Conservation (phyloP, 805 yeast species). For the Metschnikowia colocasiae region DNA sequence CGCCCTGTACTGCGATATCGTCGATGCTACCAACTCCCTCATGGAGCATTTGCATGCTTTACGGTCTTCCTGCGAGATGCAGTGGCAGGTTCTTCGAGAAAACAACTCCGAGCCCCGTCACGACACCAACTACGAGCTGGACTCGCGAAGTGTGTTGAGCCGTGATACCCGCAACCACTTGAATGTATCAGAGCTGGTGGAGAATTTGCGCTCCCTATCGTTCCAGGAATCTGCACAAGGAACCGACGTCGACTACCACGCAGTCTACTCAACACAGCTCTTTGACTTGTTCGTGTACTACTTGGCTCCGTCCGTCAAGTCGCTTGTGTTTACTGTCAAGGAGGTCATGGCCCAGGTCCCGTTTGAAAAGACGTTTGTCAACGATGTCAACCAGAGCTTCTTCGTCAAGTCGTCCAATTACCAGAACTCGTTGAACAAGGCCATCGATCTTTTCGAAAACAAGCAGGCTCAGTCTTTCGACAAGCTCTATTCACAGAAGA, state of each 20-base stretch:
- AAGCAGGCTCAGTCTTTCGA: conserved; percentile 58
- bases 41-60: conserved; percentile 63
- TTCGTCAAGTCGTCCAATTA: conserved; percentile 44
- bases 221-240: conserved; percentile 15
- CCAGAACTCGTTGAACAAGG: conserved; percentile 44
- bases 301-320: conserved; percentile 69
- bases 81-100: conserved; percentile 49
- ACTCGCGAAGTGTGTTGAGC: conserved; percentile 22
- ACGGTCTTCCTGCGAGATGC: conserved; percentile 64
- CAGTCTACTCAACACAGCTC: conserved; percentile 40
- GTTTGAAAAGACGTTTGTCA: conserved; percentile 35
- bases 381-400: conserved; percentile 23
- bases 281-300: conserved; percentile 64
- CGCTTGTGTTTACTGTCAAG: conserved; percentile 59
- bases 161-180: conserved; percentile 20
- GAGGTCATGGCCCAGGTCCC: conserved; percentile 60
- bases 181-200: conserved; percentile 26
- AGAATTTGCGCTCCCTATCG: conserved; percentile 20
- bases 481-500: conserved; percentile 52
- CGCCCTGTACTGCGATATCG: conserved; percentile 42
- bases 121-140: conserved; percentile 10
- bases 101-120: neutral
- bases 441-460: conserved; percentile 51
- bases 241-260: conserved; percentile 18
- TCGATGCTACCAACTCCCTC: conserved; percentile 49